A percentile compares a stretch with the other conserved stretches of the same genome.
Conservation (phyloP, 192 early-diverging fungal genomes). For the Coemansia sp. region DNA sequence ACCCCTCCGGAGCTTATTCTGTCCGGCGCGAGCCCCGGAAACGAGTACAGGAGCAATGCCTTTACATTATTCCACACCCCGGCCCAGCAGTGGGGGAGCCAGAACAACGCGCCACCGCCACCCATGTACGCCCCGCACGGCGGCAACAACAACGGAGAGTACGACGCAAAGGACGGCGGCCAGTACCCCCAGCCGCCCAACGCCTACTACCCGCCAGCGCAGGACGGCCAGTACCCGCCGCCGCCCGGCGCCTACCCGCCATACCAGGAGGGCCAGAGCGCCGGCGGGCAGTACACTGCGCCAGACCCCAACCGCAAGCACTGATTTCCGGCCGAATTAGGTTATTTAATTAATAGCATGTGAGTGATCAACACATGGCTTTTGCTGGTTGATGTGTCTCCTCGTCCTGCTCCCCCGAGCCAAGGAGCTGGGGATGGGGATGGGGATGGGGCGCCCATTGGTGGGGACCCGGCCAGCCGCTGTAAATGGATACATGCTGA, state of each 20-base stretch:
- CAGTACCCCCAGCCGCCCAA: background rate
- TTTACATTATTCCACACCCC: slow-evolving; percentile 18
- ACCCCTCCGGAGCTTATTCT: slow-evolving; percentile 33
- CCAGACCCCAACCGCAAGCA: too few relatives aligned
- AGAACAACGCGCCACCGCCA: slow-evolving; percentile 17
- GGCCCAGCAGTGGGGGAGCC: background rate
- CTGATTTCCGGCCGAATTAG: too few relatives aligned
- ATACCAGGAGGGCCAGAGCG: background rate
- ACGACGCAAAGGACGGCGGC: background rate
- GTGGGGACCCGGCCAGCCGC: too few relatives aligned
- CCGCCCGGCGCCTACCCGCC: background rate
- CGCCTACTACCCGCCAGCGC: background rate
- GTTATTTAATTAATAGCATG: too few relatives aligned
- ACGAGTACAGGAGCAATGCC: slow-evolving; percentile 6
- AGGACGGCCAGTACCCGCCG: slow-evolving; percentile 1
- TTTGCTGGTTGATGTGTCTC: too few relatives aligned
- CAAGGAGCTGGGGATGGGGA: too few relatives aligned
- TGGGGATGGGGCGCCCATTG: too few relatives aligned
- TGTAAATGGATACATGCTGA: too few relatives aligned
- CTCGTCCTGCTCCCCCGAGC: too few relatives aligned
- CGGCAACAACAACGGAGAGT: background rate
- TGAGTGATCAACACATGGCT: too few relatives aligned
- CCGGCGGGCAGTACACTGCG: slow-evolving; percentile 3
- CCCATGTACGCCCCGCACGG: slow-evolving; percentile 14
- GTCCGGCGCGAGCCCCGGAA: slow-evolving; percentile 16